Evolutionary conservation across 768 basidiomycete species (phyloP).

Genomic region (Leccinum truebloodii): DNA sequence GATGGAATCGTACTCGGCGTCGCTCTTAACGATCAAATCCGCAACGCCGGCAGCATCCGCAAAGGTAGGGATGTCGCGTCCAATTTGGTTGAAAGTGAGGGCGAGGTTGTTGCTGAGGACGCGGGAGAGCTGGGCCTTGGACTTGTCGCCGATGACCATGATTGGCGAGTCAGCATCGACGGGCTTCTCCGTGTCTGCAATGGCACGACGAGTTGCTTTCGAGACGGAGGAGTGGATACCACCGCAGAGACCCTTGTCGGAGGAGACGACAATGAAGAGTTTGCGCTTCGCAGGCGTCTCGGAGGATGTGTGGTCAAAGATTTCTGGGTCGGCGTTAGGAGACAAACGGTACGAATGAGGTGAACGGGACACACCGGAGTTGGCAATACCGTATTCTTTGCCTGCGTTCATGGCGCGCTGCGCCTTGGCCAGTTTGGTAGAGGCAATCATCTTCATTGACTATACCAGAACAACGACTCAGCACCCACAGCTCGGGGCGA

Average conservation of each 20-base stretch:
- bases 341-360: neutral
- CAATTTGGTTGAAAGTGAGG: constrained; percentile 96
- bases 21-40: constrained; percentile 86
- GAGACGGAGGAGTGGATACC: constrained; percentile 98
- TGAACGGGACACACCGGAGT: constrained; percentile 59
- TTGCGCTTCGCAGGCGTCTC: constrained; percentile 72
- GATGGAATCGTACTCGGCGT: constrained; percentile 84
- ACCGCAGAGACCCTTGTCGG: constrained; percentile 99
- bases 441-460: constrained; percentile 99
- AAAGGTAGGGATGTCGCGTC: constrained; percentile 96
- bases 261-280: constrained; percentile 93
- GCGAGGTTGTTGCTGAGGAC: constrained; percentile 61
- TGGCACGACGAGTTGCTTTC: constrained; percentile 79
- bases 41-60: constrained; percentile 93
- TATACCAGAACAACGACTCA: constrained; percentile 32
- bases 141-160: constrained; percentile 96
- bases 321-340: constrained; percentile 53
- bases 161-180: constrained; percentile 65
- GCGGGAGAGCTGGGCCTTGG: constrained; percentile 87
- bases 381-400: constrained; percentile 91
- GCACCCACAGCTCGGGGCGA: neutral
- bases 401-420: constrained; percentile 91
- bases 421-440: constrained; percentile 93
- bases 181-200: constrained; percentile 50
- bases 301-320: constrained; percentile 76